Percentiles rank a stretch among this genome's conserved stretches.
Conservation (phyloP, 257 asterid genomes). For the Rauvolfia tetraphylla region DNA sequence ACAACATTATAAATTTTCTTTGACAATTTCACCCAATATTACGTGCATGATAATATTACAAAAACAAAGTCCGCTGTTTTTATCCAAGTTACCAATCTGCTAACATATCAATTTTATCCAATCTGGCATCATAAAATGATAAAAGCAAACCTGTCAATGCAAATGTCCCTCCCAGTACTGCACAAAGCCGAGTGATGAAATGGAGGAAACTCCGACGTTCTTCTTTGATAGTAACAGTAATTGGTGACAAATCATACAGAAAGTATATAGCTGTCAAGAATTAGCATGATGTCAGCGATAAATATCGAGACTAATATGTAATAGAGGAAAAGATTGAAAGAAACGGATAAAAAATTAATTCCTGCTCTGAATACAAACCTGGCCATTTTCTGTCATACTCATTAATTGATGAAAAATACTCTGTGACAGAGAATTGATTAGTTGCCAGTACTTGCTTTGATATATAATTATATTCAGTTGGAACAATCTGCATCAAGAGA, state of each 20-base stretch:
- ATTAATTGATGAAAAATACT: conserved; percentile 79
- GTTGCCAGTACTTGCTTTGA: conserved; percentile 87
- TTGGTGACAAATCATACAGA: conserved; percentile 93
- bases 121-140: background rate
- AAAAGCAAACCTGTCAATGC: conserved; percentile 75
- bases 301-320: background rate
- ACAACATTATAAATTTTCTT: background rate
- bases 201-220: conserved; percentile 98
- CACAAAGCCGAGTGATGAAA: conserved; percentile 95
- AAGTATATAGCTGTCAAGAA: conserved; percentile 84
- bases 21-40: background rate
- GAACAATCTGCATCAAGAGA: conserved; percentile 67
- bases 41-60: background rate
- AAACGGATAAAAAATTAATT: background rate
- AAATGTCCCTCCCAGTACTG: conserved; percentile 97
- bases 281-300: conserved; percentile 6
- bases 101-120: background rate
- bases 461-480: conserved; percentile 81
- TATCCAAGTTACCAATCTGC: background rate
- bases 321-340: background rate
- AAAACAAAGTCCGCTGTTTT: background rate
- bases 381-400: conserved; percentile 87
- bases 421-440: conserved; percentile 92
- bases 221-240: conserved; percentile 92
- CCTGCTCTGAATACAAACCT: conserved; percentile 39